Conservation (phyloP, 495 filamentous ascomycete genomes). For the Penicillium odoratum region DNA sequence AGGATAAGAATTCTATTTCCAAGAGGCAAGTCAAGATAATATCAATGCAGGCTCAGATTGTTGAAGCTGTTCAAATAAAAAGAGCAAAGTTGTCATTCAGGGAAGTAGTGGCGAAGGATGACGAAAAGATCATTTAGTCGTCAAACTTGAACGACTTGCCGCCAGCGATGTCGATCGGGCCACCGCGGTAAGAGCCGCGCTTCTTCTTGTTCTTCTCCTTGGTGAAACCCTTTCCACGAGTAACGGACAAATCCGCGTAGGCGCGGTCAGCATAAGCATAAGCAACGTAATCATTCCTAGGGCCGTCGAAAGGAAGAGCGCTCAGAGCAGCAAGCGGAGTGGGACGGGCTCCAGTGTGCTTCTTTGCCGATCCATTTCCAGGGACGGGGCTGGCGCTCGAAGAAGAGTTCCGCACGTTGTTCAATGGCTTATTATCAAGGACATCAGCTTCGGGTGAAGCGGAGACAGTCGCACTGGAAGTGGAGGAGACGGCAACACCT, state of each 20-base stretch:
- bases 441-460: slow-evolving; percentile 29
- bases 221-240: slow-evolving; percentile 95
- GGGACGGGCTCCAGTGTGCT: slow-evolving; percentile 47
- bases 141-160: slow-evolving; percentile 85
- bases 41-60: background rate
- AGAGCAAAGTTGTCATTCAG: background rate
- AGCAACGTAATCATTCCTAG: slow-evolving; percentile 70
- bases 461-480: slow-evolving; percentile 35
- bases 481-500: slow-evolving; percentile 20
- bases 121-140: slow-evolving; percentile 49
- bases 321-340: slow-evolving; percentile 51
- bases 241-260: slow-evolving; percentile 81
- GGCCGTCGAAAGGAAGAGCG: slow-evolving; percentile 44
- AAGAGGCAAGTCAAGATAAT: background rate
- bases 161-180: slow-evolving; percentile 68
- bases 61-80: background rate
- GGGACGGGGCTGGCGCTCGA: slow-evolving; percentile 47
- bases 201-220: slow-evolving; percentile 99
- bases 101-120: background rate
- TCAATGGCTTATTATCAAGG: slow-evolving; percentile 20
- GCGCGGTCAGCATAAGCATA: slow-evolving; percentile 90
- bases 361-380: slow-evolving; percentile 42
- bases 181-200: slow-evolving; percentile 82
- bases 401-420: slow-evolving; percentile 35
- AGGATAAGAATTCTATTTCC: background rate